phyloP scores from a whole-genome alignment of 768 basidiomycete species.

The Auricularia auricula-judae region DNA sequence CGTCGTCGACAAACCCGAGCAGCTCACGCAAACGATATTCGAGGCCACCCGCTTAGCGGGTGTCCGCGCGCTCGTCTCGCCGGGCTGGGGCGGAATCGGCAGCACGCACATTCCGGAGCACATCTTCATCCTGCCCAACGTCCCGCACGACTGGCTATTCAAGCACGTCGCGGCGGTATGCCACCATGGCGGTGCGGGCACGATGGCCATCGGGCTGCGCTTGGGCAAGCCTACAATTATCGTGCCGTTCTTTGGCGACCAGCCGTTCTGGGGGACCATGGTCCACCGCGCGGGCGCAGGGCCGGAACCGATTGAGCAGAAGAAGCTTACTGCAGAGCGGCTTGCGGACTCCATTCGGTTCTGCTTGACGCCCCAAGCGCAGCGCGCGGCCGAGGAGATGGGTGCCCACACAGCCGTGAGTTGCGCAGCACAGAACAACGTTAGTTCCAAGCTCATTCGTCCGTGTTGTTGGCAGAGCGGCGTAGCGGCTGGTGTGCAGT shows the following conservation, averaged over 20 bases:
- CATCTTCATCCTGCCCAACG: constrained; percentile 50
- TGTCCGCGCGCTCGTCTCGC: constrained; percentile 49
- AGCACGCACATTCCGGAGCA: constrained; percentile 37
- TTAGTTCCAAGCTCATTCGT: not conserved
- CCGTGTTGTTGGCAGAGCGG: constrained; percentile 29
- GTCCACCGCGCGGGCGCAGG: constrained; percentile 51
- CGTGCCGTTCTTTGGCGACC: constrained; percentile 59
- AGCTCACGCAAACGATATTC: constrained; percentile 45
- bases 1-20: constrained; percentile 42
- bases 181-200: constrained; percentile 59
- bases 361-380: constrained; percentile 34
- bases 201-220: constrained; percentile 49
- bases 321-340: constrained; percentile 36
- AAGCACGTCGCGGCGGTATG: constrained; percentile 44
- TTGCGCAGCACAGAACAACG: constrained; percentile 16
- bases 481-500: constrained; percentile 34
- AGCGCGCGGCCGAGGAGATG: constrained; percentile 36
- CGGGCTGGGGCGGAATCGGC: constrained; percentile 56
- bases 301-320: constrained; percentile 47
- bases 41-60: constrained; percentile 44
- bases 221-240: constrained; percentile 51
- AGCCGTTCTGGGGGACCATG: constrained; percentile 49
- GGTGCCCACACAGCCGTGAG: constrained; percentile 36
- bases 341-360: constrained; percentile 41
- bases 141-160: constrained; percentile 64